phyloP scores from a whole-genome alignment of 2,329 filamentous ascomycete genomes.

The Uncinocarpus reesii region DNA sequence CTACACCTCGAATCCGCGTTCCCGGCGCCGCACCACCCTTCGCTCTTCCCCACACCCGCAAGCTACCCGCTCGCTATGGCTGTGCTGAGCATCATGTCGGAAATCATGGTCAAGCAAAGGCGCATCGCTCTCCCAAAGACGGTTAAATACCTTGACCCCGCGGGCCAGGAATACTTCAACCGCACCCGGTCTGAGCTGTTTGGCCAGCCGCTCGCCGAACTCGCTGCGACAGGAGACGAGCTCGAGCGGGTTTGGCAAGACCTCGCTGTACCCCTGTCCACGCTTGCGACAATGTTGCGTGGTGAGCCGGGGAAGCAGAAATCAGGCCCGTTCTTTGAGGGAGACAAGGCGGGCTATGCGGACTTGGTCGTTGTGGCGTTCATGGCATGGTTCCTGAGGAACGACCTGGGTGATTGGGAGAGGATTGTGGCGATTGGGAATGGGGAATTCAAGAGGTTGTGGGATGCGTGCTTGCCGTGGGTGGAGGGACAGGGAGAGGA shows the following conservation, averaged over 20 bases:
- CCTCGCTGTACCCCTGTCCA: constrained; percentile 22
- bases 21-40: constrained; percentile 25
- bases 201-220: constrained; percentile 26
- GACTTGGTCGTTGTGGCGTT: constrained; percentile 15
- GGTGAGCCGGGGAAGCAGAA: constrained; percentile 6
- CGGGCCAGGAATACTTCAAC: constrained; percentile 30
- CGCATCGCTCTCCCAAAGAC: constrained; percentile 26
- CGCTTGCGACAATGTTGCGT: constrained; percentile 23
- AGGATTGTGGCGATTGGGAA: constrained; percentile 11
- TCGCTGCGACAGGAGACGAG: constrained; percentile 20
- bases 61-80: constrained; percentile 25
- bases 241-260: constrained; percentile 15
- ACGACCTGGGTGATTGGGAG: constrained; percentile 10
- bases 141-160: constrained; percentile 26
- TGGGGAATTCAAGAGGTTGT: constrained; percentile 13
- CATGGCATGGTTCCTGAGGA: constrained; percentile 15
- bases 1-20: constrained; percentile 33
- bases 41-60: constrained; percentile 26
- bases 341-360: constrained; percentile 15
- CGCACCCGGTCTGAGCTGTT: constrained; percentile 28
- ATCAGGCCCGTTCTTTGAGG: constrained; percentile 16
- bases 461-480: constrained; percentile 15
- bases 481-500: constrained; percentile 15
- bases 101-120: constrained; percentile 20
- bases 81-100: constrained; percentile 17